Base-by-base conservation (phyloP, 2,329 filamentous ascomycete species). In the Hypocrella siamensis region DNA sequence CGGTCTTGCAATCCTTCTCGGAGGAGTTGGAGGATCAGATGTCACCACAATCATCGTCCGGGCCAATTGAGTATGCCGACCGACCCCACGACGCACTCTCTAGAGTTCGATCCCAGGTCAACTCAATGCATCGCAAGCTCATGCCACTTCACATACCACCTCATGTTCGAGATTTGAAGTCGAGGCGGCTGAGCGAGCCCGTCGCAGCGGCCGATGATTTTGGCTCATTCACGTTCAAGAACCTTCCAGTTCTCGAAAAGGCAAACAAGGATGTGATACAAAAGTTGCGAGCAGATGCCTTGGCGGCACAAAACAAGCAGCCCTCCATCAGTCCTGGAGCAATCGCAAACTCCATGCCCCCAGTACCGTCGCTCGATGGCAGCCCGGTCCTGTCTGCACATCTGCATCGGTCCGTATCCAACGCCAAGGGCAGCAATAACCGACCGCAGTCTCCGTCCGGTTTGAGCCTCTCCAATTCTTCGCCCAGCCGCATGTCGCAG, bases 261-360 rank as follows among this genome's bases (percentile, higher is more conserved):
- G 90, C 90, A 33, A 98, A 98, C 57, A 98, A 98, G 51, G 90
- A 98, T 46, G 85, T 96, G 19, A 93, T 98, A 19, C 86, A 96
- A 46, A 96, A 96, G 52, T 64, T 98, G 35, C 77, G 86, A 9
- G 84, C 86, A 16, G 86, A 96, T 53, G 86, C 90, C 3, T 67
- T 94, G 59, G 85, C 72, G 3, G 57, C 63, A 2, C 71, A 76
- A 42, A 70, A 54, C 46, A 75, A 76, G 45, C 56, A 58, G 21
- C 51, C 59, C 5, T 50, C 54, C 4, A 46, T 56, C 19, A 68
- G 61, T 35, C 60, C 65, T 2, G 57, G 60, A 31, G 55, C 55
- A 7, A 40, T 51, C 22, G 54, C 48, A 21, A 58, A 45, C 31
- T 47, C 58, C 27, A 57, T 60, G 4, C 80, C 79, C 2, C 73